A percentile compares a stretch with the other conserved stretches of the same genome.
phyloP scores from a whole-genome alignment of 164 flowering plant species.

The Nelumbo lutea region DNA sequence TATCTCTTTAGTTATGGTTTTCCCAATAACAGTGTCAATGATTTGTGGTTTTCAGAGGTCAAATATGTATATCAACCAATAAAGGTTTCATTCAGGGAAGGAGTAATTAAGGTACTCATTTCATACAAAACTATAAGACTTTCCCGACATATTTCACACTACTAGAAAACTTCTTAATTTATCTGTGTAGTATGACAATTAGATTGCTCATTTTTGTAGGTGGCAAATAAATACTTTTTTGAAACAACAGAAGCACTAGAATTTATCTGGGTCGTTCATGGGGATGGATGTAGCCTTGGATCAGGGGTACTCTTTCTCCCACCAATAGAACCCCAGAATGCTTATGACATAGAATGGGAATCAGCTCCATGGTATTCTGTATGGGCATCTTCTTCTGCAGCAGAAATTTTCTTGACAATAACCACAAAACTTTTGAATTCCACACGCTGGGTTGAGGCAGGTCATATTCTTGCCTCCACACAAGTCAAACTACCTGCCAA shows the following conservation, averaged over 20 bases:
- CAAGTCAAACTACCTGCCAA: constrained; percentile 66
- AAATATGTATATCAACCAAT: constrained; percentile 88
- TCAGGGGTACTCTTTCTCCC: constrained; percentile 62
- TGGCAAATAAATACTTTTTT: constrained; percentile 57
- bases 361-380: constrained; percentile 69
- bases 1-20: background rate
- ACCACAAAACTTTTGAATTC: constrained; percentile 45
- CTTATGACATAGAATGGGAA: constrained; percentile 46
- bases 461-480: constrained; percentile 67
- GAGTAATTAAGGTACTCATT: constrained; percentile 53
- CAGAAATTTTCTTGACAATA: constrained; percentile 64
- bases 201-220: constrained; percentile 37
- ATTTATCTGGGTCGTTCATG: constrained; percentile 59
- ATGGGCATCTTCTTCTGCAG: constrained; percentile 50
- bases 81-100: constrained; percentile 48
- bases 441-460: constrained; percentile 80
- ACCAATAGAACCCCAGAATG: constrained; percentile 57
- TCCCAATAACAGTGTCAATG: constrained; percentile 1
- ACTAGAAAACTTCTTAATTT: background rate
- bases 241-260: constrained; percentile 57
- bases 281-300: constrained; percentile 76
- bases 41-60: constrained; percentile 57
- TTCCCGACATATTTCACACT: background rate
- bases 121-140: background rate
- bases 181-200: background rate